These are phyloP conservation scores for Austroboletus olivaceoglutinosus DNA, from an alignment of 1,284 basidiomycete genomes.

Conservation along the genomic window DNA sequence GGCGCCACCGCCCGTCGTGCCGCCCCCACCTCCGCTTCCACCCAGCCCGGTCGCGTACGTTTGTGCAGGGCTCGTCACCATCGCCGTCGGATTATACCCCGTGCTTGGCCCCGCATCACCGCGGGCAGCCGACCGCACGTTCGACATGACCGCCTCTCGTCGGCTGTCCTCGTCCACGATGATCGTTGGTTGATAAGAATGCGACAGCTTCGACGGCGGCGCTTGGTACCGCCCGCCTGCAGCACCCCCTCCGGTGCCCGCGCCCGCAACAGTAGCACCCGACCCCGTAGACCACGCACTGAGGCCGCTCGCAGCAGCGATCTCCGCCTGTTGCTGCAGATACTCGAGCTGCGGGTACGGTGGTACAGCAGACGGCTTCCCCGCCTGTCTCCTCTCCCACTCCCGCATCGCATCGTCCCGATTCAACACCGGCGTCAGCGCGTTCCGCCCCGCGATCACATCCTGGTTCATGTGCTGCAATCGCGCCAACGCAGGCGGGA, in stretches of 20 bases:
- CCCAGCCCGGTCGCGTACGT: constrained; percentile 49
- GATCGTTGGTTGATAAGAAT: constrained; percentile 55
- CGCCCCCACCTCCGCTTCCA: not conserved
- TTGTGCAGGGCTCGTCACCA: constrained; percentile 72
- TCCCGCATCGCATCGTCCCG: constrained; percentile 87
- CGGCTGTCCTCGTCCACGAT: constrained; percentile 65
- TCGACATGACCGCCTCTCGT: constrained; percentile 70
- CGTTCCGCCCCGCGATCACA: constrained; percentile 76
- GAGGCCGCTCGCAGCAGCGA: constrained; percentile 62
- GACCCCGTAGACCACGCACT: constrained; percentile 44
- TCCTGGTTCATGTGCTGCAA: constrained; percentile 88
- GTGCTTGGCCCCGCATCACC: constrained; percentile 43
- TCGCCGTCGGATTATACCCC: constrained; percentile 46
- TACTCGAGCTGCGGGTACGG: constrained; percentile 87
- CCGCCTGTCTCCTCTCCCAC: constrained; percentile 81
- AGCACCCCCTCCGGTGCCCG: not conserved
- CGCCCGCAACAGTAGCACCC: not conserved
- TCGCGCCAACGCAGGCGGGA: constrained; percentile 88
- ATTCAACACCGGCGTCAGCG: constrained; percentile 84
- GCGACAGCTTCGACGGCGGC: constrained; percentile 66
- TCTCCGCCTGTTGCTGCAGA: constrained; percentile 88
- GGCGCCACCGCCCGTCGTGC: not conserved
- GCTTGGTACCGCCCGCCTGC: constrained; percentile 34
- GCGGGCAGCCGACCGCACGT: constrained; percentile 66
- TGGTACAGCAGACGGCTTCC: constrained; percentile 61